Evolutionary conservation across 352 stramenopile species (phyloP), one percentile per base, ranked within the genome.

Genomic region (Pelagophyceae sp.): DNA sequence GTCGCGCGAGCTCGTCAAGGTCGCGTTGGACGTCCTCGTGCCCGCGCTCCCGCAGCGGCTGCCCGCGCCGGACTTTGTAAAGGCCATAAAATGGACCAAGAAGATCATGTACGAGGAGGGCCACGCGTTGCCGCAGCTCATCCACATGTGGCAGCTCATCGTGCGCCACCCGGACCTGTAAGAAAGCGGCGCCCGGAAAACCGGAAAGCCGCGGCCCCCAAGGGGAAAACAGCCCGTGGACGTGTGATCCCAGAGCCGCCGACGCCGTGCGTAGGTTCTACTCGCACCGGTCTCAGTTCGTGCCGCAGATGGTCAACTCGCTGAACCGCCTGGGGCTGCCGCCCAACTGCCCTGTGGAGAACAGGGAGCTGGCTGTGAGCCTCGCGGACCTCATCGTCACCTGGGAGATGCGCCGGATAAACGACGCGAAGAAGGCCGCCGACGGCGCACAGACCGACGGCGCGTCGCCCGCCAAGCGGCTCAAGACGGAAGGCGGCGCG

Each of bases 51-150:
- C 87, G 50, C 91, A 84, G 37, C 88, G 93, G 19, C 80, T 99
- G 15, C 85, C 81, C 33, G 33, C 75, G 25, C 87, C 95, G 72
- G 94, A 98, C 72, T 95, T 98, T 54, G 93, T 97, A 80, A 96
- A 95, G 80, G 89, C 90, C 1, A 95, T 98, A 77, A 97, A 98
- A 77, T 98, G 92, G 87, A 98, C 95, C 15, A 96, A 96, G 79
- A 97, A 98, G 81, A 93, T 99, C 45, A 94, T 97, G 77, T 96
- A 97, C 77, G 95, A 99, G 86, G 96, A 99, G 89, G 91, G 90
- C 6, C 95, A 98, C 79, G 92, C 93, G 27, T 84, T 98, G 0
- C 88, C 89, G 23, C 95, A 98, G 76, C 87, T 99, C 25, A 94
- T 97, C 63, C 95, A 99, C 86, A 94, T 99, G 80, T 99, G 94